Conservation (phyloP, 148 eudicot genomes). For the Suaeda aralocaspica region DNA sequence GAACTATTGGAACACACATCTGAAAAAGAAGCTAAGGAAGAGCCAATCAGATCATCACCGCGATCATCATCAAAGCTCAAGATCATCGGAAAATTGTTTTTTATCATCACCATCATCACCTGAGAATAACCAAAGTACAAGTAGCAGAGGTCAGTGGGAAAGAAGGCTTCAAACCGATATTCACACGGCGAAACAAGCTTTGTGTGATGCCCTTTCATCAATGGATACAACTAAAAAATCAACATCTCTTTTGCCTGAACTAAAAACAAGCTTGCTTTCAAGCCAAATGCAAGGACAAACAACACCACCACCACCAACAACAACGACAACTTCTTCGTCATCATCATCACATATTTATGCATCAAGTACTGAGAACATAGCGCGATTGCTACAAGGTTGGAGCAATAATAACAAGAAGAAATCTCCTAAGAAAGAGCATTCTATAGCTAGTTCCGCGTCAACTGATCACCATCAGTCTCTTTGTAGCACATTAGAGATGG, state of each 20-base stretch:
- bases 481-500: conserved; percentile 21
- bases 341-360: conserved; percentile 25
- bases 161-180: conserved; percentile 72
- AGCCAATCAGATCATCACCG: conserved; percentile 4
- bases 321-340: not conserved
- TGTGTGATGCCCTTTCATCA: conserved; percentile 56
- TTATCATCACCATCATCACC: conserved; percentile 18
- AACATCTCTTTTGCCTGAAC: conserved; percentile 3
- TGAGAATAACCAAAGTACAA: conserved; percentile 28
- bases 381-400: conserved; percentile 39
- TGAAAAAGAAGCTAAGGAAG: conserved; percentile 26
- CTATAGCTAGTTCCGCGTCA: conserved; percentile 7
- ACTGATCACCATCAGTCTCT: conserved; percentile 16
- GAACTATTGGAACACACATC: conserved; percentile 36
- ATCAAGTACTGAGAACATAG: conserved; percentile 37
- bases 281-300: not conserved
- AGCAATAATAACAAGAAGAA: conserved; percentile 1
- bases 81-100: conserved; percentile 6
- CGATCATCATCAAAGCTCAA: conserved; percentile 1
- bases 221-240: conserved; percentile 14
- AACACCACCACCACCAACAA: not conserved
- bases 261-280: not conserved
- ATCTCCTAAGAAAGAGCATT: conserved; percentile 25
- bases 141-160: conserved; percentile 75
- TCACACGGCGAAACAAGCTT: conserved; percentile 71